Evolutionary conservation across 768 basidiomycete genomes (phyloP).

Genomic region (Coprinopsis cinerea): DNA sequence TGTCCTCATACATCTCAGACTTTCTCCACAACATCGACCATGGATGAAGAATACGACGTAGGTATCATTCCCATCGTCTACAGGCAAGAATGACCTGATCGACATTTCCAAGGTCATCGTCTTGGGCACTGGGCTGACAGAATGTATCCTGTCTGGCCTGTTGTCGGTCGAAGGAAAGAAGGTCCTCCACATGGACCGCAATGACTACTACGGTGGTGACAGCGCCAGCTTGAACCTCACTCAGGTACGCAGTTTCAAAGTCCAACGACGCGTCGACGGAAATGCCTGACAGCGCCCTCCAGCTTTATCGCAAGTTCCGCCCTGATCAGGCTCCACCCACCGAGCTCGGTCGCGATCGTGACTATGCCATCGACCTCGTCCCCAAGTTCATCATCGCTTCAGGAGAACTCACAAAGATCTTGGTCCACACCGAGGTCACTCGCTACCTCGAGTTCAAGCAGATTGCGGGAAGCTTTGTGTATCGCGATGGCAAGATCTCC

Average conservation of each 20-base stretch:
- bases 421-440: constrained; percentile 98
- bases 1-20: constrained; percentile 18
- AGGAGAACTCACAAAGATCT: constrained; percentile 95
- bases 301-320: constrained; percentile 97
- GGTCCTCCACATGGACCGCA: constrained; percentile 97
- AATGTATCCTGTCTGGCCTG: constrained; percentile 96
- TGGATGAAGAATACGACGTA: constrained; percentile 99
- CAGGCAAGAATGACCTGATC: constrained; percentile 14
- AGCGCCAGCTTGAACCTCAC: constrained; percentile 96
- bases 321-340: constrained; percentile 66
- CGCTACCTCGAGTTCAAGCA: constrained; percentile 99
- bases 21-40: constrained; percentile 29
- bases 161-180: constrained; percentile 99
- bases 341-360: constrained; percentile 91
- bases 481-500: constrained; percentile 92
- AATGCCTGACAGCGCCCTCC: constrained; percentile 10
- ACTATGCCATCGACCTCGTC: constrained; percentile 96
- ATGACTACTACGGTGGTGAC: constrained; percentile 98
- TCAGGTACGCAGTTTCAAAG: constrained; percentile 49
- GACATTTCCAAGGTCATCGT: constrained; percentile 61
- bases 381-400: constrained; percentile 99
- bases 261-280: constrained; percentile 2
- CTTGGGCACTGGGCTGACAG: constrained; percentile 94
- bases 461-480: constrained; percentile 97
- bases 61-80: constrained; percentile 12